Base-by-base conservation (phyloP, 352 stramenopile species). In the Phytophthora crassamura region DNA sequence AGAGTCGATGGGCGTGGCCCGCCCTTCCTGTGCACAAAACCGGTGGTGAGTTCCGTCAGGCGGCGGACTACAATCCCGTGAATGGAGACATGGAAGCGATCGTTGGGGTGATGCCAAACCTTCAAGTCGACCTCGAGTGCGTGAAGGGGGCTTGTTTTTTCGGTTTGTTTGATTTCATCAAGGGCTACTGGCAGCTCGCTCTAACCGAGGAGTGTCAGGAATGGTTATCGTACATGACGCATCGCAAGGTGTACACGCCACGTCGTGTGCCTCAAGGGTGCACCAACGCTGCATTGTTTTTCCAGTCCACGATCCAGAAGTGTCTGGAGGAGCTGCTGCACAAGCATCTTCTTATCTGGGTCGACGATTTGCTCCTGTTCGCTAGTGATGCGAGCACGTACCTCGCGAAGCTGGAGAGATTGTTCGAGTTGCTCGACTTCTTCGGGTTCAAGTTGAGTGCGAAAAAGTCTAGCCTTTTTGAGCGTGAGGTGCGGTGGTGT, bases 331-430 rank as follows among this genome's bases (percentile, higher is more conserved):
- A 40, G 14, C 15, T 62, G 33, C 22, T 62, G 10, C 43, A 54
- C 18, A 42, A 54, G 6, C 39, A 49, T 22, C 30, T 72, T 9
- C 20, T 78, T 5, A 34, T 72, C 1, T 74, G 72, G 57, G 69
- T 76, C 16, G 67, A 76, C 43, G 62, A 74, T 40, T 15, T 75
- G 4, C 48, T 79, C 0, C 25, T 75, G 3, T 72, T 61, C 46
- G 66, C 57, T 12, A n/a, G 25, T 4, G 54, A 67, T 35, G 50
- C 60, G 5, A 42, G 59, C 3, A 63, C 38, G 8, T 79, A 69
- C 42, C 34, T 75, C 6, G 8, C 30, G 1, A 67, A 66, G 33
- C 35, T 68, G 4, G 59, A 67, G 14, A 25, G 69, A 33, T 32
- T 74, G 7, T 65, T 80, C 28, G 22, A 34, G 12, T 34, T 75